Evolutionary conservation across 2,329 filamentous ascomycete genomes (phyloP), one percentile per base, ranked within the genome.

Genomic region (Claviceps purpurea): DNA sequence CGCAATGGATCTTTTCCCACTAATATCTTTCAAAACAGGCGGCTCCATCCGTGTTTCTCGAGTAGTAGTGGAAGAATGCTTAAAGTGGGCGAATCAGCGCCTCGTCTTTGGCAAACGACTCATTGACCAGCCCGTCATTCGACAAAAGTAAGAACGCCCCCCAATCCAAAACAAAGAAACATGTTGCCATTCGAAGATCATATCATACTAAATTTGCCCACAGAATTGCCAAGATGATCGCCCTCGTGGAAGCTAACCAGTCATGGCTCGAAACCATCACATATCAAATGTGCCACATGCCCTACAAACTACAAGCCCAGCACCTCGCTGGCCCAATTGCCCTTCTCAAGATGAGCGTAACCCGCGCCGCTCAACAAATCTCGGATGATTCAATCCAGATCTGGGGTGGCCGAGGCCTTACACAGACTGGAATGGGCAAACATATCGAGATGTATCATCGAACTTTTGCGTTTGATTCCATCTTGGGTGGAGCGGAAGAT

Each of bases 61-160:
- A 56, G 76, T 77, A 1, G 78, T 91, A 14, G 82, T 88, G 13
- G 87, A 94, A 66, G 88, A 94, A 64, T 91, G 82, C 61, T 71
- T 94, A 56, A 93, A 93, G 66, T 95, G 89, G 89, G 76, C 82
- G 37, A 88, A 93, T 71, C 89, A 95, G 70, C 82, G 88, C 49
- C 74, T 89, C 26, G 87, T 94, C 57, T 93, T 93, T 64, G 81
- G 81, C 63, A 91, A 91, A 73, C 82, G 82, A 30, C 75, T 94
- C 42, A 84, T 91, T 58, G 82, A 89, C 61, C 87, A 94, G 62
- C 86, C 88, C 24, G 86, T 88, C 45, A 90, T 94, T 61, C 78
- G 84, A 20, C 82, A 87, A 62, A 94, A 94, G 81, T 84, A 64
- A 63, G 72, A 5, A 8, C 4, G 2, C 5, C 18, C 7, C n/a